Evolutionary conservation across 495 filamentous ascomycete species (phyloP), one percentile per base, ranked within the genome.

Genomic region (Rhypophila decipiens): DNA sequence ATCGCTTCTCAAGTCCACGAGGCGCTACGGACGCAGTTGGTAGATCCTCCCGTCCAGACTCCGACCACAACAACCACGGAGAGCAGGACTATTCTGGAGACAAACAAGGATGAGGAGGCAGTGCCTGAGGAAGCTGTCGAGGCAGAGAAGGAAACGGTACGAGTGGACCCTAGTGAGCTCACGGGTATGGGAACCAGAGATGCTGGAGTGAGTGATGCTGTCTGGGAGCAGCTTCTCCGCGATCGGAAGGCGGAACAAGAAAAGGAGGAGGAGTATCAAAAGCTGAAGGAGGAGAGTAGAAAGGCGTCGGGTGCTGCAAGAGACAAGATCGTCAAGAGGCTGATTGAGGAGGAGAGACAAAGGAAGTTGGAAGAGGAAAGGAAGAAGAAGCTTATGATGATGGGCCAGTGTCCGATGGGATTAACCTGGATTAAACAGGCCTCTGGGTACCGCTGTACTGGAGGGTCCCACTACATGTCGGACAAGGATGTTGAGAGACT

Each of bases 211-310:
- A 66, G 69, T 18, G 80, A 86, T 49, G 76, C 55, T 2, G 62
- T 76, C n/a, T 86, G 84, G 83, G 50, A 67, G 13, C 75, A 79
- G 42, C 70, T 87, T 1, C 67, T 80, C 47, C 54, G 44, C 0
- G 76, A 81, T 60, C 71, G 66, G 31, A 46, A 60, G 2, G 65
- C 59, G 1, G 61, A 64, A 1, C 38, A 60, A 12, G 57, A 63
- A n/a, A 51, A 53, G 1, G 61, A 69, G 4, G 59, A 47, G 1
- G 60, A 62, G 34, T 65, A 60, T 17, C 47, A 34, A 46, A 41
- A 38, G 11, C 53, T 65, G 18, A 39, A 51, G 9, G 46, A 61
- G 27, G 53, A 35, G 29, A 53, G 55, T 8, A 57, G 43, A 20
- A 53, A 48, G 39, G 55, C 60, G 1, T 44, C 38, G 15, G 49